Percentiles rank a stretch among this genome's conserved stretches.
Conservation (phyloP, 2,329 filamentous ascomycete species). For the Esteya vermicola region DNA sequence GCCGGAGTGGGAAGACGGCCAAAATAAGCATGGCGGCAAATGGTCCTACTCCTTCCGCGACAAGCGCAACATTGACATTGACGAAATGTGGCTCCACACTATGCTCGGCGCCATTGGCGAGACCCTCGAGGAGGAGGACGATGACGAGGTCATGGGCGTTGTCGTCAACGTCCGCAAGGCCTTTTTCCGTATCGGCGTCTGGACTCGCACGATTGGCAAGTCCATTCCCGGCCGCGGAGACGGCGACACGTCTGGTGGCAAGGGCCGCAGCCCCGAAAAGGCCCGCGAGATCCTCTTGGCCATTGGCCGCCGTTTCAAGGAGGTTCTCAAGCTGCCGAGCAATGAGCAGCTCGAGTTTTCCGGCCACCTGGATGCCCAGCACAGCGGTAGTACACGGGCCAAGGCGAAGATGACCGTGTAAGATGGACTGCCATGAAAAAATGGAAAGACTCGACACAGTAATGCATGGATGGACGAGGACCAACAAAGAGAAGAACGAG, state of each 20-base stretch:
- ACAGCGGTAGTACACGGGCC: conserved; percentile 83
- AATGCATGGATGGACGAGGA: neutral
- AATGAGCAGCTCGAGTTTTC: conserved; percentile 83
- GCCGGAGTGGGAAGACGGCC: conserved; percentile 94
- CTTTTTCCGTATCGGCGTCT: conserved; percentile 94
- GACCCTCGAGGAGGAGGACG: conserved; percentile 86
- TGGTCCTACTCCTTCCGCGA: conserved; percentile 99
- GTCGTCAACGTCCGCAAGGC: conserved; percentile 98
- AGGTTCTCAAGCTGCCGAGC: conserved; percentile 65
- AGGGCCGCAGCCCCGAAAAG: conserved; percentile 67
- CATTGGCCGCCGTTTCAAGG: conserved; percentile 88
- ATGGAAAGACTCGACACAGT: neutral
- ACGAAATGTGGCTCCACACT: conserved; percentile 91
- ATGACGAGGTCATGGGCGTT: conserved; percentile 97
- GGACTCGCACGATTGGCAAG: conserved; percentile 91
- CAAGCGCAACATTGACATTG: conserved; percentile 80
- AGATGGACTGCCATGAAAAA: conserved; percentile 9
- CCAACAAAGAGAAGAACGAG: neutral
- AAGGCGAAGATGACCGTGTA: conserved; percentile 89
- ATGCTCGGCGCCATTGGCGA: conserved; percentile 96
- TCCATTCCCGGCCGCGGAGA: conserved; percentile 62
- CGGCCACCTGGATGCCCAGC: conserved; percentile 86
- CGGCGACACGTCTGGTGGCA: conserved; percentile 57
- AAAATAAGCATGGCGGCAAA: conserved; percentile 99
- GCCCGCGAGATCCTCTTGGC: conserved; percentile 69